Evolutionary conservation across 305 asterid genomes (phyloP).

Genomic region (Fraxinus albicans): DNA sequence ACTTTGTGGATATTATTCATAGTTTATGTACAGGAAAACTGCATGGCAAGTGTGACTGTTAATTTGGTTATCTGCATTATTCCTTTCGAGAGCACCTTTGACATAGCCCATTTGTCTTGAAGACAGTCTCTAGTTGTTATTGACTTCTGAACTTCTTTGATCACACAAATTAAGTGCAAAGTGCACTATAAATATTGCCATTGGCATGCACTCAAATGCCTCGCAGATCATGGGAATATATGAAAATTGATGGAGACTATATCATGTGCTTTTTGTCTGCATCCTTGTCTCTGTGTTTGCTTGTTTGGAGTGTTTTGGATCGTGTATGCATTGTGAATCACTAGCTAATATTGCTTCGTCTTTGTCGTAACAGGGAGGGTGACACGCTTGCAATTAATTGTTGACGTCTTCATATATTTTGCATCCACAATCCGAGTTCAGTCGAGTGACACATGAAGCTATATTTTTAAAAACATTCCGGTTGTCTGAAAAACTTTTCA

Average conservation of each 20-base stretch:
- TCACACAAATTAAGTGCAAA: background rate
- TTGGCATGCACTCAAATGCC: background rate
- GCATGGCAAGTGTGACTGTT: background rate
- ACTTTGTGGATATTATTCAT: background rate
- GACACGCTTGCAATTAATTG: background rate
- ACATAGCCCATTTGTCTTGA: background rate
- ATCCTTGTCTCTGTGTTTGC: slow-evolving; percentile 1
- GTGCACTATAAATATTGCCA: background rate
- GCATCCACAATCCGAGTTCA: slow-evolving; percentile 19
- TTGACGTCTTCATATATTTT: slow-evolving; percentile 1
- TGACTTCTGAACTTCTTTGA: slow-evolving; percentile 7
- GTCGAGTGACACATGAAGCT: slow-evolving; percentile 11
- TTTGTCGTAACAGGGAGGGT: slow-evolving; percentile 18
- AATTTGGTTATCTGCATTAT: background rate
- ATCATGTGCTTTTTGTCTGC: background rate
- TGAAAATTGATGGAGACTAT: background rate
- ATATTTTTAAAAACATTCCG: background rate
- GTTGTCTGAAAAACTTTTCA: slow-evolving; percentile 6
- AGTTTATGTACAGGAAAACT: background rate
- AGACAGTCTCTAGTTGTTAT: slow-evolving; percentile 3
- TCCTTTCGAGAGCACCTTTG: background rate
- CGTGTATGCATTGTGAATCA: slow-evolving; percentile 1
- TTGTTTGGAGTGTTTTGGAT: slow-evolving; percentile 4
- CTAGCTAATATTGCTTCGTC: slow-evolving; percentile 9
- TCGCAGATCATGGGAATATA: background rate